Conservation (phyloP, 1,139 yeast genomes). For the Kluyveromyces sp. region DNA sequence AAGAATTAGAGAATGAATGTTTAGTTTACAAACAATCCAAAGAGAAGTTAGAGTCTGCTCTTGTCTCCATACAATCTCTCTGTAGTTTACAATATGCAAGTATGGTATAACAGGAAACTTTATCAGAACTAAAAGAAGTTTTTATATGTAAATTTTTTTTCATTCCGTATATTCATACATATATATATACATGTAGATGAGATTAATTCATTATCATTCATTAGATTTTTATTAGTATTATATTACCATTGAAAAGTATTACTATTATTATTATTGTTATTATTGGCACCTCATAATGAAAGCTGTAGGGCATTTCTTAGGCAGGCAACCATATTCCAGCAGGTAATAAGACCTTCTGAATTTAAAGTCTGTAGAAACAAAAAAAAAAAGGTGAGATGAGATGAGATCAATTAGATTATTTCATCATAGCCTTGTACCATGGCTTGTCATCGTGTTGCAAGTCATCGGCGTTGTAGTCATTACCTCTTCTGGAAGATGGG, state of each 20-base stretch:
- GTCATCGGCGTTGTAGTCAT: constrained; percentile 18
- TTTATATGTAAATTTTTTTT: background rate
- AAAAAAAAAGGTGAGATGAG: background rate
- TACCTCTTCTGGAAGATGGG: constrained; percentile 23
- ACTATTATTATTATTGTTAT: no score
- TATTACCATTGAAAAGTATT: no score
- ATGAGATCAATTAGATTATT: background rate
- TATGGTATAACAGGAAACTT: background rate
- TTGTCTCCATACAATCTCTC: constrained; percentile 1
- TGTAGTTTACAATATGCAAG: background rate
- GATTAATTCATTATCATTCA: no score
- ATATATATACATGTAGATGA: no score
- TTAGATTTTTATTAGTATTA: no score
- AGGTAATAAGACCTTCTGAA: no score
- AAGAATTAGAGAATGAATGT: constrained; percentile 1
- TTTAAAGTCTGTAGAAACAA: background rate
- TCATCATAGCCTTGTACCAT: constrained; percentile 18
- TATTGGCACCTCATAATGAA: no score
- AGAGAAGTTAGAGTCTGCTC: background rate
- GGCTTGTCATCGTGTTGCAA: constrained; percentile 21
- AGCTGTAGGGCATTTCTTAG: no score
- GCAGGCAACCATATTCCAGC: no score
- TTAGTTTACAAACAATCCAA: background rate
- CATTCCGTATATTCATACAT: no score
- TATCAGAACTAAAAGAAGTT: background rate